Percentiles rank a stretch among this genome's conserved stretches.
These are phyloP conservation scores for Iberis amara DNA, from an alignment of 441 rosid genomes.

Conservation along the genomic window DNA sequence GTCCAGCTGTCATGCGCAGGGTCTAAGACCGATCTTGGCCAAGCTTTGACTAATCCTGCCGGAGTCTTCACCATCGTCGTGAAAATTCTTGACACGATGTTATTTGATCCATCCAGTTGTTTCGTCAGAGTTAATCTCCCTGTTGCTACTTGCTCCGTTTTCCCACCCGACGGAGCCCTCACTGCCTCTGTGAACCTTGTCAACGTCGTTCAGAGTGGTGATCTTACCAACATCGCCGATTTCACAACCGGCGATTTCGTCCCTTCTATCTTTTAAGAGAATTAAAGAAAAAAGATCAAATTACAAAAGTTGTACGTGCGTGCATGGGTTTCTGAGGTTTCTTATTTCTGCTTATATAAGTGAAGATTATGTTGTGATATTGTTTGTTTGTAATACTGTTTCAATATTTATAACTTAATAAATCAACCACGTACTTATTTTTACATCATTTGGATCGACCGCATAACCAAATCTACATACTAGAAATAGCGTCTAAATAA, in stretches of 20 bases:
- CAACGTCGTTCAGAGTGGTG: slow-evolving; percentile 14
- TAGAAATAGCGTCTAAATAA: too few relatives aligned
- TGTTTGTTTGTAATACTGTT: too few relatives aligned
- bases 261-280: too few relatives aligned
- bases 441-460: too few relatives aligned
- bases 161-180: slow-evolving; percentile 10
- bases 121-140: slow-evolving; percentile 8
- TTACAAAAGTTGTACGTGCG: too few relatives aligned
- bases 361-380: too few relatives aligned
- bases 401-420: too few relatives aligned
- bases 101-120: slow-evolving; percentile 8
- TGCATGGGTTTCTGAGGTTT: too few relatives aligned
- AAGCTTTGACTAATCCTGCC: slow-evolving; percentile 4
- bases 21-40: neutral
- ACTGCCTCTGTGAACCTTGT: slow-evolving; percentile 16
- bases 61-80: neutral
- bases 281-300: too few relatives aligned
- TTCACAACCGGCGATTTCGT: slow-evolving; percentile 16
- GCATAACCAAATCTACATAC: too few relatives aligned
- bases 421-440: too few relatives aligned
- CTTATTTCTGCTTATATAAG: too few relatives aligned
- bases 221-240: slow-evolving; percentile 13
- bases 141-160: neutral
- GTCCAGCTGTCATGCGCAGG: slow-evolving; percentile 21
- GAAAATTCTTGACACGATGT: neutral